Evolutionary conservation across 495 filamentous ascomycete genomes (phyloP).

Genomic region (Patellaria atrata): DNA sequence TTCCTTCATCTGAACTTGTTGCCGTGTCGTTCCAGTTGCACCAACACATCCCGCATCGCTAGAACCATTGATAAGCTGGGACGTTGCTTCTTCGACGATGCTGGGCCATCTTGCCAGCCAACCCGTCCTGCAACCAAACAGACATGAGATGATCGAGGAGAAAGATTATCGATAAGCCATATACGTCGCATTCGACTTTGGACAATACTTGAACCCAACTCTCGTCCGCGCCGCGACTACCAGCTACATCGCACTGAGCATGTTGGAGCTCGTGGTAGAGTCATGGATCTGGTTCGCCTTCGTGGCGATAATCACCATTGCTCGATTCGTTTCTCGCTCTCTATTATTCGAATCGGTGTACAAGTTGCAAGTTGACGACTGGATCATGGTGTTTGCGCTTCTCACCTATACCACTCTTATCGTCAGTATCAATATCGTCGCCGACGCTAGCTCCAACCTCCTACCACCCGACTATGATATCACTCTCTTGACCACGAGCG

Average conservation of each 20-base stretch:
- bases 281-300: slow-evolving; percentile 36
- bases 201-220: too few species aligned
- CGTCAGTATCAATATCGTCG: slow-evolving; percentile 41
- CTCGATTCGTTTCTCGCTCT: slow-evolving; percentile 26
- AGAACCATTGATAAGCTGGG: too few species aligned
- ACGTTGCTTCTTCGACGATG: too few species aligned
- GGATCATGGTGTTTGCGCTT: slow-evolving; percentile 41
- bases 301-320: slow-evolving; percentile 26
- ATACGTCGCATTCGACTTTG: too few species aligned
- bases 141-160: too few species aligned
- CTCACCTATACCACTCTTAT: slow-evolving; percentile 41
- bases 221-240: too few species aligned
- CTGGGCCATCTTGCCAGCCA: too few species aligned
- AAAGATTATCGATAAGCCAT: too few species aligned
- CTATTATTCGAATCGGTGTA: slow-evolving; percentile 33
- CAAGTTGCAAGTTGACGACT: slow-evolving; percentile 42
- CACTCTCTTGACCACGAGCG: slow-evolving; percentile 31
- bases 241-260: slow-evolving; percentile 7
- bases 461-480: slow-evolving; percentile 38
- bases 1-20: too few species aligned
- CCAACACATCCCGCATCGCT: too few species aligned
- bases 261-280: slow-evolving; percentile 30
- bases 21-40: too few species aligned
- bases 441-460: slow-evolving; percentile 42
- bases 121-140: too few species aligned